A percentile compares a stretch with the other conserved stretches of the same genome.
Conservation (phyloP, 148 eudicot genomes). For the Hydrangea macrophylla region DNA sequence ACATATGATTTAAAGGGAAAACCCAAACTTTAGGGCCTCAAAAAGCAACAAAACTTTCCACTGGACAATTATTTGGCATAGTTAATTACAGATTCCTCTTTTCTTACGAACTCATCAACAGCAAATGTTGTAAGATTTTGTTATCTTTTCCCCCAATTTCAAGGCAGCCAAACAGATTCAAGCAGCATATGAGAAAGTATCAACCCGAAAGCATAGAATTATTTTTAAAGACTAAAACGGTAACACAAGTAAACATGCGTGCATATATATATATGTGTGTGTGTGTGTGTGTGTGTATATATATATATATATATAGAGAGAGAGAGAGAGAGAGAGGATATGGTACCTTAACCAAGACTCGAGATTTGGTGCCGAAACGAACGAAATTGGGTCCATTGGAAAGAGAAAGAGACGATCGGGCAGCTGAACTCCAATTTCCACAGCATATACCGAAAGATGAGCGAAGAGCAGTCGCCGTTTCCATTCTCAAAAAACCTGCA, state of each 20-base stretch:
- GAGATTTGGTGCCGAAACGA: conserved; percentile 22
- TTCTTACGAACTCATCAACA: not conserved
- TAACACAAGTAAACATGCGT: not conserved
- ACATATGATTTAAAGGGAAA: too few species aligned
- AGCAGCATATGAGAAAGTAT: not conserved
- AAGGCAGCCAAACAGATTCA: not conserved
- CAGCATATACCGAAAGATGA: conserved; percentile 21
- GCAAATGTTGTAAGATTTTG: not conserved
- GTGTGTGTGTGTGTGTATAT: too few species aligned
- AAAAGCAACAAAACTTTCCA: too few species aligned
- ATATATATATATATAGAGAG: too few species aligned
- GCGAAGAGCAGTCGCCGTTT: conserved; percentile 31
- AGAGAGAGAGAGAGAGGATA: too few species aligned
- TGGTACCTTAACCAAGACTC: conserved; percentile 27
- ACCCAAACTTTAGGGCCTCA: too few species aligned
- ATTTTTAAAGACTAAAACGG: not conserved
- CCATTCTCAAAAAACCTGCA: conserved; percentile 29
- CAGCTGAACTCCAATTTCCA: not conserved
- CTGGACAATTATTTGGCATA: too few species aligned
- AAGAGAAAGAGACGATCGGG: not conserved
- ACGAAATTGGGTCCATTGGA: conserved; percentile 11
- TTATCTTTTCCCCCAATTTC: not conserved
- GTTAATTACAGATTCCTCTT: not conserved
- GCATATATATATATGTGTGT: not conserved
- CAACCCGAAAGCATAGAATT: not conserved